These are phyloP conservation scores for Citrullus colocynthis DNA, from an alignment of 306 rosid species.

Conservation along the genomic window DNA sequence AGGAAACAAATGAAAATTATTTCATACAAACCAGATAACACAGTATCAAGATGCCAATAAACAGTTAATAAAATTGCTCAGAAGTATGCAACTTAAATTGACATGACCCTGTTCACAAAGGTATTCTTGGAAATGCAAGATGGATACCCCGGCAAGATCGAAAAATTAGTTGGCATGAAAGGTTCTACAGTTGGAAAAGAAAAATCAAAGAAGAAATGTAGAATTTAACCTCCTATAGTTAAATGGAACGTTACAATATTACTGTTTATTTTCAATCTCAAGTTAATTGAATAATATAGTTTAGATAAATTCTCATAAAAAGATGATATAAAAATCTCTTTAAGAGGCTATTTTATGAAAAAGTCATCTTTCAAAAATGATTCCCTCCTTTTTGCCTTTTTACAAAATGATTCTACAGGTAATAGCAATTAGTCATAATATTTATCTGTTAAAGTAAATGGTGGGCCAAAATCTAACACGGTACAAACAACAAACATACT, in stretches of 20 bases:
- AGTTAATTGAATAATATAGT: background rate
- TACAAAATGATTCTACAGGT: background rate
- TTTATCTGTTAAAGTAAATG: background rate
- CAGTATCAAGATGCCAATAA: background rate
- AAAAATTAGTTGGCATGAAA: background rate
- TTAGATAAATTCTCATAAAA: background rate
- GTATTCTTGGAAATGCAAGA: background rate
- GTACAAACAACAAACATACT: background rate
- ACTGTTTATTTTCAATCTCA: background rate
- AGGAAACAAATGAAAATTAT: background rate
- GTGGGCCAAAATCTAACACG: background rate
- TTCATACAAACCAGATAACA: background rate
- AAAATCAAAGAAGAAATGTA: background rate
- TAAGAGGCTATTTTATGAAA: too few relatives aligned
- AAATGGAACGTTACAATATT: background rate
- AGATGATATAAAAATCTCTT: too few relatives aligned
- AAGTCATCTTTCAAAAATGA: background rate
- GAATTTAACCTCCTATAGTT: background rate
- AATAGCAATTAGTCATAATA: background rate
- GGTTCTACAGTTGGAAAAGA: background rate
- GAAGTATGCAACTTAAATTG: background rate
- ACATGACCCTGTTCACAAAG: background rate
- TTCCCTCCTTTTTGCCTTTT: background rate
- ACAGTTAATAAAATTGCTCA: background rate
- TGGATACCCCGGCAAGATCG: background rate